Conservation (phyloP, 352 stramenopile genomes). For the Peronosclerospora sorghi region DNA sequence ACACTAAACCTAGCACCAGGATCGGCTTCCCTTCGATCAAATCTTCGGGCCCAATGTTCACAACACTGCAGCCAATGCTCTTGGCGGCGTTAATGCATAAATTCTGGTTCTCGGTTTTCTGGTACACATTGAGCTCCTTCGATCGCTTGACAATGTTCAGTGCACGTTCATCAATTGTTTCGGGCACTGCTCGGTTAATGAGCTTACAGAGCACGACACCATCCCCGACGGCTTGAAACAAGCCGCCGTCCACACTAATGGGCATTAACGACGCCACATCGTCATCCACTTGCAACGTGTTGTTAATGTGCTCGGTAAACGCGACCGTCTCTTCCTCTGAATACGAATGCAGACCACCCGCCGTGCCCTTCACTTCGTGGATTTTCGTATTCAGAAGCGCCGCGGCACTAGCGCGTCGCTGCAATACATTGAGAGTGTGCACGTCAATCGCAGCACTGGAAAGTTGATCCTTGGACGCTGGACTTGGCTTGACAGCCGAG, state of each 20-base stretch:
- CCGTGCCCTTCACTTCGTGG: constrained; percentile 69
- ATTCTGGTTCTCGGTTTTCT: constrained; percentile 88
- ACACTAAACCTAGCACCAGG: constrained; percentile 86
- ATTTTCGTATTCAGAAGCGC: constrained; percentile 58
- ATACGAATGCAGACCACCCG: constrained; percentile 76
- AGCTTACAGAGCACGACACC: constrained; percentile 87
- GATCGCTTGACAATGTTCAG: constrained; percentile 77
- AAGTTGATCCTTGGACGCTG: constrained; percentile 5
- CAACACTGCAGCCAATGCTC: constrained; percentile 88
- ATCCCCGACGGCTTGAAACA: constrained; percentile 79
- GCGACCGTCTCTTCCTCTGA: constrained; percentile 84
- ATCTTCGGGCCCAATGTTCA: constrained; percentile 87
- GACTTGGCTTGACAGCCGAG: constrained; percentile 8
- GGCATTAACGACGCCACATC: constrained; percentile 58
- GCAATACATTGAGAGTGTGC: constrained; percentile 44
- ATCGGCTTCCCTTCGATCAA: constrained; percentile 80
- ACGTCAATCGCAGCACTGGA: constrained; percentile 21
- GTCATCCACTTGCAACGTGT: constrained; percentile 57
- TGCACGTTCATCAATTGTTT: constrained; percentile 87
- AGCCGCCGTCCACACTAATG: constrained; percentile 60
- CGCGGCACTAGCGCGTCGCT: constrained; percentile 48
- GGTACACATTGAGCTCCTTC: constrained; percentile 78
- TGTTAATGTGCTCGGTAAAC: constrained; percentile 91
- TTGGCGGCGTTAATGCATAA: constrained; percentile 90
- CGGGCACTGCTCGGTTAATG: constrained; percentile 83